phyloP scores from a whole-genome alignment of 805 yeast species.

The Blastobotrys peoriensis region DNA sequence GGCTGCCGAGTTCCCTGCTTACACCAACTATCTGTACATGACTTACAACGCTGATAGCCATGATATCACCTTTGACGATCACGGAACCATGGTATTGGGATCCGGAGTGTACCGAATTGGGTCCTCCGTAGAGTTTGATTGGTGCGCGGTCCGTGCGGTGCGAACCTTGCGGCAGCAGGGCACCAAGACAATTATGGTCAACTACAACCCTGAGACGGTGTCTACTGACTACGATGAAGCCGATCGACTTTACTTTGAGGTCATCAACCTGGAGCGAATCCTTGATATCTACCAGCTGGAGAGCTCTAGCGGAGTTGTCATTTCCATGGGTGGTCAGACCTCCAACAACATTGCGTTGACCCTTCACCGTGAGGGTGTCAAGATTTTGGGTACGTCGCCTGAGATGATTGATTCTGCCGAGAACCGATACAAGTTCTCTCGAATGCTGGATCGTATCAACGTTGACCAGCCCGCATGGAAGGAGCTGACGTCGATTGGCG shows the following conservation, averaged over 20 bases:
- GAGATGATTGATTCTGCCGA: constrained; percentile 98
- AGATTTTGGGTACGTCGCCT: constrained; percentile 94
- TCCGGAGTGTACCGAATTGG: constrained; percentile 99
- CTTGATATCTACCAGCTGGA: constrained; percentile 92
- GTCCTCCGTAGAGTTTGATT: constrained; percentile 96
- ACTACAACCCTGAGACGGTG: constrained; percentile 97
- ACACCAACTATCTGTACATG: constrained; percentile 87
- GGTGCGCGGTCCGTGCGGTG: constrained; percentile 98
- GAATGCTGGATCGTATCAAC: constrained; percentile 93
- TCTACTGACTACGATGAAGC: constrained; percentile 99
- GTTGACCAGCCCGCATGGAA: constrained; percentile 99
- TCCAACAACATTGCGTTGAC: constrained; percentile 94
- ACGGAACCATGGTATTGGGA: constrained; percentile 93
- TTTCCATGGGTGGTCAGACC: constrained; percentile 98
- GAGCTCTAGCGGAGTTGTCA: constrained; percentile 83
- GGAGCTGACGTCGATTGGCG: constrained; percentile 86
- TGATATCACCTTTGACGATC: constrained; percentile 83
- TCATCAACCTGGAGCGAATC: constrained; percentile 88
- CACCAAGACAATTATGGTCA: constrained; percentile 89
- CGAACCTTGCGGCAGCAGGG: constrained; percentile 86
- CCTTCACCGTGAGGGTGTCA: constrained; percentile 88
- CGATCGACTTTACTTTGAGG: constrained; percentile 93
- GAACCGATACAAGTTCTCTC: constrained; percentile 94
- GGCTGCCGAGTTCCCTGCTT: constrained; percentile 98
- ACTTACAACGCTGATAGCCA: constrained; percentile 89